Base-by-base conservation (phyloP, 164 flowering plant species). In the Magnolia changhungtana region DNA sequence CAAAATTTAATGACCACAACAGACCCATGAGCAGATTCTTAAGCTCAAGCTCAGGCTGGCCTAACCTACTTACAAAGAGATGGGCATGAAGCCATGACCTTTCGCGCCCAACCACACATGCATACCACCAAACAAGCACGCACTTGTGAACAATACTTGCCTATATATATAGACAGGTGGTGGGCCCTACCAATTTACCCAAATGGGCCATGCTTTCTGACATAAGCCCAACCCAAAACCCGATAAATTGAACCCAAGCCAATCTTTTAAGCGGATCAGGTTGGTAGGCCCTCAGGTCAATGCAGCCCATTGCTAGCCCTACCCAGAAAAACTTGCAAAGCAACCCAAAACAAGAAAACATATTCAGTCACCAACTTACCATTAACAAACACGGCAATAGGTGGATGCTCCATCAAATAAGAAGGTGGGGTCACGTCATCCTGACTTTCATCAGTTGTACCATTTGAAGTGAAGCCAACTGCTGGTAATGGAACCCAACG, bases 401-500 rank as follows among this genome's bases (percentile, higher is more conserved):
- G 99, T 67, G 97, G 97, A 85, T 96, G 99, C 79, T 96, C 98
- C 97, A 96, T 94, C 69, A 96, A 81, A 82, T 82, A 86, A 73
- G 98, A 86, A 50, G 99, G 98, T 29, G 99, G 98, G 81, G 91
- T 88, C 75, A 94, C 91, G 80, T 96, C 98, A 74, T 91, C 99
- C 61, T 80, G 91, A 81, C 80, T 85, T 76, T 93, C 95, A 64
- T 93, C 98, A 74, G 86, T 83, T 31, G 84, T 77, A 73, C 86
- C 84, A 80, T 67, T 84, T 69, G 91, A 71, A 77, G 95, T 77
- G 78, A 90, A 90, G 74, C 98, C 94, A 83, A 92, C 88, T 75
- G 91, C 89, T 69, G 99, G 98, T 67, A 96, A 73, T 24, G 98
- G 93, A 50, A 96, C 98, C 99, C 99, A 96, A 7, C 98, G 97